Percentiles rank a stretch among this genome's conserved stretches.
These are phyloP conservation scores for Pichia sp. DNA, from an alignment of 1,139 yeast genomes.

Conservation along the genomic window DNA sequence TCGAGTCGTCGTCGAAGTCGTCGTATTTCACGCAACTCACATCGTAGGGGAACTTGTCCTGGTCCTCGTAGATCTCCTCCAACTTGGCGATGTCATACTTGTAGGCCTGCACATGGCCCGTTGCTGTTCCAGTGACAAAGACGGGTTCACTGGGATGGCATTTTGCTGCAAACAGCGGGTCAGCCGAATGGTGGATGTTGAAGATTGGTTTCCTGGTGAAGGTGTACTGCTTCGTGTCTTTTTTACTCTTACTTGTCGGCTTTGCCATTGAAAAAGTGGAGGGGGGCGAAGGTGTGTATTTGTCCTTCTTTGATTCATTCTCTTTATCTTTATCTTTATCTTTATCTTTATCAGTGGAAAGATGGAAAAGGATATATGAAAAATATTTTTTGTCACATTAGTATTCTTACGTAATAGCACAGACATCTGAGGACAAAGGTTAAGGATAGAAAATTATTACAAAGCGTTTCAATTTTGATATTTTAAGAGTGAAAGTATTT, in stretches of 20 bases:
- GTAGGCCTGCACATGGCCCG: conserved; percentile 66
- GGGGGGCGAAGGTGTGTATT: not conserved
- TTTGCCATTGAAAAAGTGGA: conserved; percentile 8
- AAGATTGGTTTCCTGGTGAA: conserved; percentile 19
- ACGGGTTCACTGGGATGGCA: conserved; percentile 73
- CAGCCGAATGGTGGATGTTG: conserved; percentile 22
- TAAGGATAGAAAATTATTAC: no score
- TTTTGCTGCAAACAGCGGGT: conserved; percentile 72
- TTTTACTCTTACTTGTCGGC: not conserved
- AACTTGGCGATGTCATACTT: conserved; percentile 49
- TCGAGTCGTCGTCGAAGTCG: conserved; percentile 32
- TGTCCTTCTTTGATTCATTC: not conserved
- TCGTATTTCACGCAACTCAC: conserved; percentile 16
- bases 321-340: not conserved
- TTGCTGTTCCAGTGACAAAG: conserved; percentile 67
- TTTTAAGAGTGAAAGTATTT: no score
- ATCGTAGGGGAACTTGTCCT: conserved; percentile 19
- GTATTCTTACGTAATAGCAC: no score
- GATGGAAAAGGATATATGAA: not conserved
- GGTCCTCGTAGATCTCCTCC: conserved; percentile 30
- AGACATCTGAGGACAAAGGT: no score
- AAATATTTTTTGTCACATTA: not conserved
- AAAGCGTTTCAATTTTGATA: no score
- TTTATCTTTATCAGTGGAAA: not conserved
- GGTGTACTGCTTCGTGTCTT: conserved; percentile 11